These are phyloP conservation scores for Mangifera indica DNA, from an alignment of 345 rosid genomes.

Conservation along the genomic window DNA sequence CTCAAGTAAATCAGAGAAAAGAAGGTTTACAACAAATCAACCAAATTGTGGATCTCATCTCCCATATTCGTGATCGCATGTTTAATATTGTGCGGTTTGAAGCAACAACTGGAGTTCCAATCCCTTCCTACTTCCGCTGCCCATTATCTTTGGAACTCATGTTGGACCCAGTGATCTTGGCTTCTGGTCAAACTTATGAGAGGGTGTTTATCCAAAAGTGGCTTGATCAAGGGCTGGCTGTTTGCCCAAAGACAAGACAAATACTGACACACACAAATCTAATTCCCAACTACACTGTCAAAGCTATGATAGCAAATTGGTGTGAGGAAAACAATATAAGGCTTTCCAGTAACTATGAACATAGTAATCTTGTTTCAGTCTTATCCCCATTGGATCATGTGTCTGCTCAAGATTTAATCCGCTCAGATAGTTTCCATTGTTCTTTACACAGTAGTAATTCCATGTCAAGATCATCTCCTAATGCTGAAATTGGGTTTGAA, in stretches of 20 bases:
- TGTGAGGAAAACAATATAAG: conserved; percentile 59
- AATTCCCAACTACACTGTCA: conserved; percentile 88
- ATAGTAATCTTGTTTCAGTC: conserved; percentile 32
- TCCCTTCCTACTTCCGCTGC: conserved; percentile 81
- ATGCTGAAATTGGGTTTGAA: conserved; percentile 57
- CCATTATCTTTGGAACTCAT: conserved; percentile 88
- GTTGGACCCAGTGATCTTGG: conserved; percentile 89
- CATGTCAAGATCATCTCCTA: conserved; percentile 57
- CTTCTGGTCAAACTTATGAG: conserved; percentile 96
- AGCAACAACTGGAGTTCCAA: conserved; percentile 50
- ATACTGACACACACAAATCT: conserved; percentile 65
- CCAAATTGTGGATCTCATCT: conserved; percentile 52
- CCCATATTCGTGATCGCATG: conserved; percentile 64
- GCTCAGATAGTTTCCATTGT: conserved; percentile 46
- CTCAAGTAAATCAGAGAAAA: conserved; percentile 34
- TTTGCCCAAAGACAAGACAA: conserved; percentile 86
- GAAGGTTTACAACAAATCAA: conserved; percentile 42
- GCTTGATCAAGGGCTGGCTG: conserved; percentile 71
- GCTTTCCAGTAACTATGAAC: conserved; percentile 32
- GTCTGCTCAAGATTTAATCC: conserved; percentile 49
- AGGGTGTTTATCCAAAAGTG: conserved; percentile 82
- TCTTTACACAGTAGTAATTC: conserved; percentile 56
- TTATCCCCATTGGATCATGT: conserved; percentile 41
- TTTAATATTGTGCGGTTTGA: conserved; percentile 54
- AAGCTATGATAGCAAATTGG: conserved; percentile 88